Percentiles rank a stretch among this genome's conserved stretches.
Conservation (phyloP, 345 rosid genomes). For the Hypericum androsaemum region DNA sequence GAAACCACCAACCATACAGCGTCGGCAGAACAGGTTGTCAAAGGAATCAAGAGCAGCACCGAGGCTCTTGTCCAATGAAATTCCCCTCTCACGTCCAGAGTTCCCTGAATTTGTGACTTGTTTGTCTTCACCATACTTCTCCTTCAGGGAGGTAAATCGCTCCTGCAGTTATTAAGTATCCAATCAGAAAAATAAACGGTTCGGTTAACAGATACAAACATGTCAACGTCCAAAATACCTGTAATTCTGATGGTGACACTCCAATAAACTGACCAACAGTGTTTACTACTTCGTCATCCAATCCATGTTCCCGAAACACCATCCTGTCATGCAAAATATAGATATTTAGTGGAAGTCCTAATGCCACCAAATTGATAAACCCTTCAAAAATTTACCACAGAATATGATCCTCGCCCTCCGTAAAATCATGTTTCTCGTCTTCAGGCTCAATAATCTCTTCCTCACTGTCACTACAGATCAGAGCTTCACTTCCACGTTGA, state of each 20-base stretch:
- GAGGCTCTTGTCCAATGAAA: constrained; percentile 69
- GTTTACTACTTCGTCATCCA: constrained; percentile 56
- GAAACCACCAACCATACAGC: constrained; percentile 64
- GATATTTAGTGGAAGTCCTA: background rate
- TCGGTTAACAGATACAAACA: constrained; percentile 10
- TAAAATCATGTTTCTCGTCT: constrained; percentile 73
- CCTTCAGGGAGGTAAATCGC: constrained; percentile 49
- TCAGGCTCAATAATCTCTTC: constrained; percentile 72
- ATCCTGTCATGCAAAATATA: constrained; percentile 42
- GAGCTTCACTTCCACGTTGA: constrained; percentile 87
- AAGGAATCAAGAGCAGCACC: constrained; percentile 91
- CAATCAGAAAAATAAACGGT: constrained; percentile 8
- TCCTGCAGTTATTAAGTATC: constrained; percentile 47
- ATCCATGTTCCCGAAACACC: constrained; percentile 64
- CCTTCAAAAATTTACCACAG: constrained; percentile 44
- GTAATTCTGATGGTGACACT: constrained; percentile 48
- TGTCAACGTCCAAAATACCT: constrained; percentile 33
- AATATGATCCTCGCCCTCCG: constrained; percentile 74
- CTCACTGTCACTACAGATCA: constrained; percentile 93
- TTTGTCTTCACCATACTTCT: constrained; percentile 38
- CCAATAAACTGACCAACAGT: constrained; percentile 60
- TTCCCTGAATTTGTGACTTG: constrained; percentile 31
- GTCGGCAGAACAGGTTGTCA: constrained; percentile 97
- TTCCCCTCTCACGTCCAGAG: constrained; percentile 40
- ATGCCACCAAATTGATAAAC: background rate